Evolutionary conservation across 2,329 filamentous ascomycete genomes (phyloP).

Genomic region (Catunica adiposa): DNA sequence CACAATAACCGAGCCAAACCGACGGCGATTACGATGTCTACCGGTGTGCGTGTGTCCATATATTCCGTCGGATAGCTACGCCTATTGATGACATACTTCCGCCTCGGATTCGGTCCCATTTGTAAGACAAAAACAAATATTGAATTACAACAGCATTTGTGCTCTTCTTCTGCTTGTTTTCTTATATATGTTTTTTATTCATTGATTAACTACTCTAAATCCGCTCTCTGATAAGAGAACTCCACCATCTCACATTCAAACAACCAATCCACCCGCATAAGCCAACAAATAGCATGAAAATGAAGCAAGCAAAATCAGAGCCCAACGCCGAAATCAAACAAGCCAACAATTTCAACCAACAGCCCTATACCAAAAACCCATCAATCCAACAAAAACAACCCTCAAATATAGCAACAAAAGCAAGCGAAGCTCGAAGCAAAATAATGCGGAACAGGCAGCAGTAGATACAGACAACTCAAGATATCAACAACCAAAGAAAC

Average conservation of each 20-base stretch:
- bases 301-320: background rate
- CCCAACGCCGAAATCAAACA: background rate
- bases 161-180: too few species aligned
- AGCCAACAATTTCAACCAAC: constrained; percentile 1
- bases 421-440: too few species aligned
- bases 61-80: too few species aligned
- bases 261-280: background rate
- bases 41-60: too few species aligned
- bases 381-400: background rate
- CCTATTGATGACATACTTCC: too few species aligned
- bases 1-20: too few species aligned
- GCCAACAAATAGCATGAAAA: background rate
- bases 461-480: background rate
- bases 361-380: background rate
- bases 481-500: background rate
- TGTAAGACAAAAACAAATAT: too few species aligned
- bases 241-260: background rate
- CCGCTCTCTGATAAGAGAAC: constrained; percentile 2
- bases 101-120: too few species aligned
- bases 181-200: background rate
- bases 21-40: too few species aligned
- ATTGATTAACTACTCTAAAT: background rate
- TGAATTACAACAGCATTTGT: too few species aligned
- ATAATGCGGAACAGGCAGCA: background rate
- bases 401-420: background rate